Evolutionary conservation across 352 stramenopile genomes (phyloP).

Genomic region (Globisporangium iwayamae): DNA sequence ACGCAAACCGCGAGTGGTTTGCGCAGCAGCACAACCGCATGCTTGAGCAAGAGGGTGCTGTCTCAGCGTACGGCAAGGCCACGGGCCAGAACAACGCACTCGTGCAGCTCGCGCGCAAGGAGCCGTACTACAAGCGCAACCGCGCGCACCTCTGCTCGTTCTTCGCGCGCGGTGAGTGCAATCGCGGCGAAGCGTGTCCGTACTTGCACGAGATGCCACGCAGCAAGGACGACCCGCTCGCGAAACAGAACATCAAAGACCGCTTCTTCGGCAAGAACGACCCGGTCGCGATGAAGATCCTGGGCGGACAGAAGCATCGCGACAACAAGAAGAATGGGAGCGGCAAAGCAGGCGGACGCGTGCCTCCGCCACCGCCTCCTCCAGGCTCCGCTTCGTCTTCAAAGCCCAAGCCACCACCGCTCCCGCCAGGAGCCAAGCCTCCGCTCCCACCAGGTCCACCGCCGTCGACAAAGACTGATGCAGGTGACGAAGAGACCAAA

Average conservation of each 20-base stretch:
- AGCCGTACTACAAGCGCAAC: constrained; percentile 92
- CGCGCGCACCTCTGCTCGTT: constrained; percentile 93
- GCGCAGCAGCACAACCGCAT: constrained; percentile 89
- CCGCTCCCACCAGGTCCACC: constrained; percentile 59
- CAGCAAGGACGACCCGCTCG: constrained; percentile 89
- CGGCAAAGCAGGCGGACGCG: constrained; percentile 19
- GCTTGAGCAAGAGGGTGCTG: constrained; percentile 88
- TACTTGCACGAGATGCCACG: constrained; percentile 95
- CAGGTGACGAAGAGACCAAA: constrained; percentile 31
- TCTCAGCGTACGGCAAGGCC: constrained; percentile 84
- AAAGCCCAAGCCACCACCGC: constrained; percentile 56
- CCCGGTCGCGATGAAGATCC: constrained; percentile 90
- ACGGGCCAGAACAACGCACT: constrained; percentile 71
- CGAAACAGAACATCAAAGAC: constrained; percentile 96
- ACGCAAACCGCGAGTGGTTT: constrained; percentile 95
- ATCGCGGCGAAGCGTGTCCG: constrained; percentile 88
- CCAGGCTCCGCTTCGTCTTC: constrained; percentile 15
- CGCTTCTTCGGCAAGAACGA: constrained; percentile 94
- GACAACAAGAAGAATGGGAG: constrained; percentile 23
- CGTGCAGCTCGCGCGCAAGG: constrained; percentile 77
- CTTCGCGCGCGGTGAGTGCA: constrained; percentile 93
- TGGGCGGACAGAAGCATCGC: constrained; percentile 31
- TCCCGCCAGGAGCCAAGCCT: constrained; percentile 53
- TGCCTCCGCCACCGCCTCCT: constrained; percentile 28
- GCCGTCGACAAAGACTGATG: constrained; percentile 20